Conservation (phyloP, 108 stramenopile genomes). For the Licmophora abbreviata region DNA sequence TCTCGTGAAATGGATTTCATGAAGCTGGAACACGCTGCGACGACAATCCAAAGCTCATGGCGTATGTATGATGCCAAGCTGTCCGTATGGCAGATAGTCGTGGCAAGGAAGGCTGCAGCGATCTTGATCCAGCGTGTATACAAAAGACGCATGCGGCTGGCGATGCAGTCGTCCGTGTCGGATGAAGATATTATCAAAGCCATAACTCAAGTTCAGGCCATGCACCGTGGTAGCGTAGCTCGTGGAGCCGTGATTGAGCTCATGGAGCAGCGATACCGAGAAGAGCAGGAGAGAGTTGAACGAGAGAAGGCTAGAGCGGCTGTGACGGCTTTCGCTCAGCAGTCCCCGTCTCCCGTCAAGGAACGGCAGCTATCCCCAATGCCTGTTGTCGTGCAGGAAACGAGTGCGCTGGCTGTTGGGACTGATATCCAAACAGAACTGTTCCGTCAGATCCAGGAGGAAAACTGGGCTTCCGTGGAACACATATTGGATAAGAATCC, state of each 20-base stretch:
- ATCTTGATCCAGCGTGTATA: conserved; percentile 32
- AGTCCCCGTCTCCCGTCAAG: conserved; percentile 8
- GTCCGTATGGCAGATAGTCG: conserved; percentile 39
- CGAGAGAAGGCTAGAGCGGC: too few species aligned
- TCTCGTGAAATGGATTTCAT: background rate
- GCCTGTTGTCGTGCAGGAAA: background rate
- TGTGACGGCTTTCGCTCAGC: background rate
- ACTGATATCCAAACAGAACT: conserved; percentile 27
- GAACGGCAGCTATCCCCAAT: background rate
- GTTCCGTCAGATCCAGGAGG: conserved; percentile 55
- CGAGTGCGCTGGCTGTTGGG: background rate
- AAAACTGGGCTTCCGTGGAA: conserved; percentile 86
- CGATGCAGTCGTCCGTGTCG: conserved; percentile 10
- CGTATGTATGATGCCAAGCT: conserved; percentile 32
- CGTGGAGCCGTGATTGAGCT: conserved; percentile 5
- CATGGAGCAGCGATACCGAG: background rate
- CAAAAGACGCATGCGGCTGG: background rate
- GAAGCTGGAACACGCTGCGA: conserved; percentile 24
- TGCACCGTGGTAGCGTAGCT: conserved; percentile 26
- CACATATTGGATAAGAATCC: conserved; percentile 80
- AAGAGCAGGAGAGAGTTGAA: too few species aligned
- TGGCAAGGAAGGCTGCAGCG: conserved; percentile 29
- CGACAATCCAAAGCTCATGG: conserved; percentile 49
- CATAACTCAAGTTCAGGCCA: conserved; percentile 32
- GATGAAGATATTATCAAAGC: conserved; percentile 30